A percentile compares a stretch with the other conserved stretches of the same genome.
Evolutionary conservation across 371 early-diverging fungal species (phyloP).

Genomic region (Sporodiniella umbellata): DNA sequence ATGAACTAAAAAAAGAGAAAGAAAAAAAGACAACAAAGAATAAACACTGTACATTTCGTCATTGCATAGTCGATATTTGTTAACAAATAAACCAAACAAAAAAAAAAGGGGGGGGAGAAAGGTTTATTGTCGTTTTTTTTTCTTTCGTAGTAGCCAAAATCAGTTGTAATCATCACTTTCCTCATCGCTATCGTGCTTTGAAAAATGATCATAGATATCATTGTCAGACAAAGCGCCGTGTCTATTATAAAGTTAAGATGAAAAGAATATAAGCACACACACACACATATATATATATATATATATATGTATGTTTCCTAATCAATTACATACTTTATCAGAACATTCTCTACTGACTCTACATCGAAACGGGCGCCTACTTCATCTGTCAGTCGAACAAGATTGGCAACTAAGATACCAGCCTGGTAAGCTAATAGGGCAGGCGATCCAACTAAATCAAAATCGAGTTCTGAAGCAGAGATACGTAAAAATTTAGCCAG

Average conservation of each 20-base stretch:
- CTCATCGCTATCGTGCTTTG: slow-evolving; percentile 5
- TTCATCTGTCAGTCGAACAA: slow-evolving; percentile 46
- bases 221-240: slow-evolving; percentile 34
- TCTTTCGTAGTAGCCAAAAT: too few species aligned
- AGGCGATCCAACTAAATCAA: slow-evolving; percentile 53
- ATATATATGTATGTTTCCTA: background rate
- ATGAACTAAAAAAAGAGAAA: too few species aligned
- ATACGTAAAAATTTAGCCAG: slow-evolving; percentile 49
- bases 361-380: slow-evolving; percentile 32
- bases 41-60: too few species aligned
- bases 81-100: too few species aligned
- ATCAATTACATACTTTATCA: slow-evolving; percentile 36
- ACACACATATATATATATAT: slow-evolving; percentile 2
- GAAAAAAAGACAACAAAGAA: too few species aligned
- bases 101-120: too few species aligned
- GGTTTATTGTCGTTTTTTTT: too few species aligned
- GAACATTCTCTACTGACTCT: slow-evolving; percentile 38
- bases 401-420: slow-evolving; percentile 46
- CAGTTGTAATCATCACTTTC: slow-evolving; percentile 11
- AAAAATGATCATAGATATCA: slow-evolving; percentile 25
- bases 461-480: slow-evolving; percentile 44
- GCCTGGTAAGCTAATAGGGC: slow-evolving; percentile 50
- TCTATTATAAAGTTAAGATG: too few species aligned
- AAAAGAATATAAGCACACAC: too few species aligned
- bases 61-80: too few species aligned